phyloP scores from a whole-genome alignment of 345 rosid species.

The Syzygium aqueum region DNA sequence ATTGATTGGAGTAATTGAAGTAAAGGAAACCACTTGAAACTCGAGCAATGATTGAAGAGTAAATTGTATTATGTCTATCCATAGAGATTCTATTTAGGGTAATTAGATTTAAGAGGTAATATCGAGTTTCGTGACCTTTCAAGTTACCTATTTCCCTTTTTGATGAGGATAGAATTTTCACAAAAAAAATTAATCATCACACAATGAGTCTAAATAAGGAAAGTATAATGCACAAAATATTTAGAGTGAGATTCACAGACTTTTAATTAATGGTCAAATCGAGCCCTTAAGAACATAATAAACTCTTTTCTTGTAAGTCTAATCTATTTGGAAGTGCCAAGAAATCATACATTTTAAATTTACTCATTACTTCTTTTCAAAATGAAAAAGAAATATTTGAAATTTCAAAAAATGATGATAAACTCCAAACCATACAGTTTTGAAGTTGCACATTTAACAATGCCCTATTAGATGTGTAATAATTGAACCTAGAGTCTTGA shows the following conservation, averaged over 20 bases:
- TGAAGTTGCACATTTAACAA: not conserved
- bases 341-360: not conserved
- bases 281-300: too few relatives aligned
- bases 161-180: too few relatives aligned
- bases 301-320: not conserved
- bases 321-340: rapidly evolving
- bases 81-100: not conserved
- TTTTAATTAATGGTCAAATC: too few relatives aligned
- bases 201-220: too few relatives aligned
- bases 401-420: not conserved
- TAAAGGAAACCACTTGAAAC: not conserved
- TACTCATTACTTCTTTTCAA: not conserved
- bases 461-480: not conserved
- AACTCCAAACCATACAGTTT: not conserved
- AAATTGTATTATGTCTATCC: not conserved
- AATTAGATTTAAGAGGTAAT: not conserved
- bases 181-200: too few relatives aligned
- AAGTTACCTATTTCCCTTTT: too few relatives aligned
- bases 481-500: not conserved
- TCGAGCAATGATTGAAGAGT: not conserved
- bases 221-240: too few relatives aligned
- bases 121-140: not conserved
- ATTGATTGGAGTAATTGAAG: not conserved
- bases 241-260: too few relatives aligned
- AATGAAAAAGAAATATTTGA: not conserved